Evolutionary conservation across 2,329 filamentous ascomycete genomes (phyloP).

Genomic region (Metarhizium humberi): DNA sequence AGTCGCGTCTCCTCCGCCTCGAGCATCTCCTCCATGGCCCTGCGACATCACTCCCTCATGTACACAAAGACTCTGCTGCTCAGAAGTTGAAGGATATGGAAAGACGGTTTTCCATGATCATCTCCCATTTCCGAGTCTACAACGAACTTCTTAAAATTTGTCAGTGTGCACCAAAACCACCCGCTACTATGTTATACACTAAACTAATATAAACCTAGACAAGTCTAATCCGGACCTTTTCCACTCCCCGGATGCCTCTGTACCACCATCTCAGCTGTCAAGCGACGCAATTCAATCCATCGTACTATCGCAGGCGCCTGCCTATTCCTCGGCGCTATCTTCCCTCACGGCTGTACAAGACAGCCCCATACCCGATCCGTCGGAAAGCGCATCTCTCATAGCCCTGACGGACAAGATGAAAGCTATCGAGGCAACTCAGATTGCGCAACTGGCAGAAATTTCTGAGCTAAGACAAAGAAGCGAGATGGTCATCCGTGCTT

Average conservation of each 20-base stretch:
- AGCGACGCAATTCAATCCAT: conserved; percentile 41
- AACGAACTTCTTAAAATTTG: conserved; percentile 51
- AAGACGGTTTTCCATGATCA: conserved; percentile 39
- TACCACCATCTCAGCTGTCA: conserved; percentile 44
- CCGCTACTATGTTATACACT: background rate
- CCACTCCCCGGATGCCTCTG: conserved; percentile 32
- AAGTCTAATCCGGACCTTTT: conserved; percentile 46
- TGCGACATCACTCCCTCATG: conserved; percentile 18
- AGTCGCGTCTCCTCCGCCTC: conserved; percentile 48
- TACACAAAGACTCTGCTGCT: conserved; percentile 30
- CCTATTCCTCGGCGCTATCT: conserved; percentile 47
- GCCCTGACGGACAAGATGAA: conserved; percentile 53
- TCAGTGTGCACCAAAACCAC: conserved; percentile 23
- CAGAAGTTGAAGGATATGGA: conserved; percentile 42
- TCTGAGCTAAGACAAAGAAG: conserved; percentile 54
- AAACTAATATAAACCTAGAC: conserved; percentile 26
- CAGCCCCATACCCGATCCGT: conserved; percentile 46
- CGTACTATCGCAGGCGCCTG: conserved; percentile 46
- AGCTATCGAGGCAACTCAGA: conserved; percentile 49
- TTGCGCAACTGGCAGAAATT: conserved; percentile 52
- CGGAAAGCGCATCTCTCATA: conserved; percentile 46
- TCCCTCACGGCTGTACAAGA: conserved; percentile 47
- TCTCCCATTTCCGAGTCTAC: conserved; percentile 45
- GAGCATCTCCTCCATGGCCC: conserved; percentile 50
- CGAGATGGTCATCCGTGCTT: conserved; percentile 53